A percentile compares a stretch with the other conserved stretches of the same genome.
Conservation (phyloP, 2,329 filamentous ascomycete species). For the Trichoderma simmonsii region DNA sequence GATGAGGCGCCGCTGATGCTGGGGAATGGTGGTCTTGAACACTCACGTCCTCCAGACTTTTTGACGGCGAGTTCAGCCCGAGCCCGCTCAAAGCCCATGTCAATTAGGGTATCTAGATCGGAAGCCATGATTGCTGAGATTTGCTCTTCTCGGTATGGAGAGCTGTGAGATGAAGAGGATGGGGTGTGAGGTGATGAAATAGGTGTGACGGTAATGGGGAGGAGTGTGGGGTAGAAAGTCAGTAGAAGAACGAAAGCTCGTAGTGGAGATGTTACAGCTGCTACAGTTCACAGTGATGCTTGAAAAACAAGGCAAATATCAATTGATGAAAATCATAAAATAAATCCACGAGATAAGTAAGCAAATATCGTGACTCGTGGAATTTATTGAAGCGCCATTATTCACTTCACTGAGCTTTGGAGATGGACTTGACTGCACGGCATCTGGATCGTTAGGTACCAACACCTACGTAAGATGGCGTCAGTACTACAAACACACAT, state of each 20-base stretch:
- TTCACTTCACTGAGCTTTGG: neutral
- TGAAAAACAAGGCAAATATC: neutral
- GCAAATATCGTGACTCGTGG: neutral
- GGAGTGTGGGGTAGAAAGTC: conserved; percentile 8
- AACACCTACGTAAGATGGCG: conserved; percentile 15
- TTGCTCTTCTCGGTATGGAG: neutral
- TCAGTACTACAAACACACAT: neutral
- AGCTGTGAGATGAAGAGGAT: neutral
- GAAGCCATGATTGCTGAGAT: conserved; percentile 40
- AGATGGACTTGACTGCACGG: neutral
- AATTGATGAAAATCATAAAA: neutral
- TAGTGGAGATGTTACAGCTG: neutral
- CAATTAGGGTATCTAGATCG: conserved; percentile 59
- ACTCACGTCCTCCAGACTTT: conserved; percentile 74
- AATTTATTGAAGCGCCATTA: neutral
- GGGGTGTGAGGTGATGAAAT: neutral
- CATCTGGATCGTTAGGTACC: conserved; percentile 1
- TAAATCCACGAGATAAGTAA: neutral
- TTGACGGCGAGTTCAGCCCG: conserved; percentile 81
- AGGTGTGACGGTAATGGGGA: neutral
- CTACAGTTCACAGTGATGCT: neutral
- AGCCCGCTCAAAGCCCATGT: conserved; percentile 80
- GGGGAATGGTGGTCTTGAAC: neutral
- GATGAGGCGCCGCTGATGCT: neutral
- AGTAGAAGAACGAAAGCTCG: neutral